These are phyloP conservation scores for Arachnopeziza araneosa DNA, from an alignment of 2,329 filamentous ascomycete species.

Conservation along the genomic window DNA sequence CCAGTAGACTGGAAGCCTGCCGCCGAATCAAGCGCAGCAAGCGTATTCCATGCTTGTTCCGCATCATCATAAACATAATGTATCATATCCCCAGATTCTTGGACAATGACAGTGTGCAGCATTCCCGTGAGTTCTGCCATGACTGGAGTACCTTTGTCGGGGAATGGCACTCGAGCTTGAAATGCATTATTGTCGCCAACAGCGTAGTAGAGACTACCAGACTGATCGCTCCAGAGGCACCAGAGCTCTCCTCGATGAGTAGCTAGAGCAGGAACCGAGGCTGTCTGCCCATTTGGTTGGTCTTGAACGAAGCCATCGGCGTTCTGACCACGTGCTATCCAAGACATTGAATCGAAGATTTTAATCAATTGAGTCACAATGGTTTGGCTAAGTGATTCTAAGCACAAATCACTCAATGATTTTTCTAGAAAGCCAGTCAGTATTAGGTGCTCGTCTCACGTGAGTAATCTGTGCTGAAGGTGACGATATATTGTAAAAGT, in stretches of 20 bases:
- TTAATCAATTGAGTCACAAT: background rate
- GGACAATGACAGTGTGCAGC: constrained; percentile 31
- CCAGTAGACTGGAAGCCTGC: constrained; percentile 23
- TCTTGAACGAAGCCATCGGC: constrained; percentile 24
- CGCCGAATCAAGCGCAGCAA: constrained; percentile 21
- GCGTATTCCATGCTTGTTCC: constrained; percentile 23
- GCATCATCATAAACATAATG: constrained; percentile 32
- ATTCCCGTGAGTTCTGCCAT: constrained; percentile 32
- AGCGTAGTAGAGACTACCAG: constrained; percentile 31
- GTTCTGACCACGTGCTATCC: constrained; percentile 30
- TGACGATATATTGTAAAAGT: too few relatives aligned
- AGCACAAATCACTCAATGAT: background rate
- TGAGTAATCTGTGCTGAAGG: too few relatives aligned
- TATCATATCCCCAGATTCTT: constrained; percentile 25
- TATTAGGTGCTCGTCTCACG: background rate
- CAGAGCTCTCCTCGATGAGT: constrained; percentile 33
- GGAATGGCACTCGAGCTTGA: constrained; percentile 24
- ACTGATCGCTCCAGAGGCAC: constrained; percentile 31
- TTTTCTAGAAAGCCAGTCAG: background rate
- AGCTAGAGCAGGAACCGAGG: constrained; percentile 31
- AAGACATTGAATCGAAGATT: constrained; percentile 18
- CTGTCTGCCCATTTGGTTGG: constrained; percentile 27
- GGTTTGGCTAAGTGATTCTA: background rate
- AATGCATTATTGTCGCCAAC: constrained; percentile 29
- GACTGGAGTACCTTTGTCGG: constrained; percentile 30